Base-by-base conservation (phyloP, 1,284 basidiomycete genomes). In the Naganishia sp. region DNA sequence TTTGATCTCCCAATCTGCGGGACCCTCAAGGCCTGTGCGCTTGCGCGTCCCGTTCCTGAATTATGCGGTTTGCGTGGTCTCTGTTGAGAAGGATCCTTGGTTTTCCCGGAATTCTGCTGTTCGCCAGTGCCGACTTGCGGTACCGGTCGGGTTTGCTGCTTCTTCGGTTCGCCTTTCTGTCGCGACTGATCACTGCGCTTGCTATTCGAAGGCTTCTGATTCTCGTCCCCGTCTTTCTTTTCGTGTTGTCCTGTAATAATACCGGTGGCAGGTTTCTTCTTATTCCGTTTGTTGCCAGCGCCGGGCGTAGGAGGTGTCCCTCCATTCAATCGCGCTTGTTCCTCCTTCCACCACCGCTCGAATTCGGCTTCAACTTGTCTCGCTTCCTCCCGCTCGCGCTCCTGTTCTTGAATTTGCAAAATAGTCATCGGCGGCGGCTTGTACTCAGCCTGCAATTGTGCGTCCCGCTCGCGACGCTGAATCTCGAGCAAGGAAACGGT, bases 391-490 rank as follows among this genome's bases (percentile, higher is more conserved):
- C 69, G 70, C 2, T 68, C 67, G 23, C 67, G 66, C 76, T 94
- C 92, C 76, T 94, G 90, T 67, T 87, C 86, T 76, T 94, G 92
- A 51, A 94, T 94, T 71, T 93, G 87, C n/a, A 82, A 80, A 67
- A 93, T 79, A 46, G 87, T 89, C 50, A 84, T 85, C 10, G 70
- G 62, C 61, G 85, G 85, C 71, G 83, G 84, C 10, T 75, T 71
- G 3, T 77, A 74, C 1, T 77, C 68, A 41, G 76, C 1, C 71
- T 76, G 67, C 39, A 74, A 69, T 13, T 80, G 80, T 62, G 85
- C 85, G 58, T 87, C 84, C 43, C 83, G 82, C 75, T 95, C 90
- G 61, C 88, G 81, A 73, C 87, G 83, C 76, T 95, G 92, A 63
- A 96, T 96, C 10, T 87, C 89, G 0, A 86, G 82, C 57, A 96